Percentiles rank a stretch among this genome's conserved stretches.
These are phyloP conservation scores for Yamadazyma kitorensis DNA, from an alignment of 805 yeast species.

Conservation along the genomic window DNA sequence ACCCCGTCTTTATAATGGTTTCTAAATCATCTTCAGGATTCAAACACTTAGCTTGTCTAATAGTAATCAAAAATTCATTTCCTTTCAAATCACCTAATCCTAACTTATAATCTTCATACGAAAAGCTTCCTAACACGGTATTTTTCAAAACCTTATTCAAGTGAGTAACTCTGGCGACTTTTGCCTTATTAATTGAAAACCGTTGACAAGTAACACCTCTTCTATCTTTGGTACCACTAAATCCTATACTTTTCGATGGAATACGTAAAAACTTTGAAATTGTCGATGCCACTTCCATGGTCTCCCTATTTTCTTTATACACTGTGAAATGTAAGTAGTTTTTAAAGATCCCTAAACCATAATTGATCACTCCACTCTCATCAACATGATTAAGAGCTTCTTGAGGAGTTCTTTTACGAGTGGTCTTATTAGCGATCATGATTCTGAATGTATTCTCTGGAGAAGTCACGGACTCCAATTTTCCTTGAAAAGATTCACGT, in stretches of 20 bases:
- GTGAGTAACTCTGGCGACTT: conserved; percentile 70
- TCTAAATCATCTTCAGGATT: conserved; percentile 37
- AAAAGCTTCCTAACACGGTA: conserved; percentile 75
- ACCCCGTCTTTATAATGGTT: conserved; percentile 44
- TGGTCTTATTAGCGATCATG: conserved; percentile 45
- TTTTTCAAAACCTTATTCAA: conserved; percentile 76
- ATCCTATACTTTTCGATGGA: conserved; percentile 68
- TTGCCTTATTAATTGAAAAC: conserved; percentile 63
- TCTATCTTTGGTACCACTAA: conserved; percentile 96
- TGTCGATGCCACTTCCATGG: conserved; percentile 88
- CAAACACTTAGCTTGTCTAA: conserved; percentile 61
- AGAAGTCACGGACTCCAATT: conserved; percentile 77
- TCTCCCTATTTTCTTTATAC: conserved; percentile 93
- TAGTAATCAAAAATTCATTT: conserved; percentile 82
- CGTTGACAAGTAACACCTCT: conserved; percentile 93
- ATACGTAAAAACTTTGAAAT: conserved; percentile 70
- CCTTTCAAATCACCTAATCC: conserved; percentile 84
- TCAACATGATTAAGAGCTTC: conserved; percentile 39
- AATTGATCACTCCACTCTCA: conserved; percentile 55
- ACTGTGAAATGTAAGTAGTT: conserved; percentile 72
- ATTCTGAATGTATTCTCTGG: conserved; percentile 62
- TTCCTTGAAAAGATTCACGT: conserved; percentile 69
- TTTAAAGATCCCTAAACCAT: conserved; percentile 71
- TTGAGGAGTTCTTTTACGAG: conserved; percentile 37
- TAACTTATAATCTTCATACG: conserved; percentile 59